Percentiles rank a stretch among this genome's conserved stretches.
These are phyloP conservation scores for Nakaseomyces kungkrabaensis DNA, from an alignment of 1,139 yeast species.

Conservation along the genomic window DNA sequence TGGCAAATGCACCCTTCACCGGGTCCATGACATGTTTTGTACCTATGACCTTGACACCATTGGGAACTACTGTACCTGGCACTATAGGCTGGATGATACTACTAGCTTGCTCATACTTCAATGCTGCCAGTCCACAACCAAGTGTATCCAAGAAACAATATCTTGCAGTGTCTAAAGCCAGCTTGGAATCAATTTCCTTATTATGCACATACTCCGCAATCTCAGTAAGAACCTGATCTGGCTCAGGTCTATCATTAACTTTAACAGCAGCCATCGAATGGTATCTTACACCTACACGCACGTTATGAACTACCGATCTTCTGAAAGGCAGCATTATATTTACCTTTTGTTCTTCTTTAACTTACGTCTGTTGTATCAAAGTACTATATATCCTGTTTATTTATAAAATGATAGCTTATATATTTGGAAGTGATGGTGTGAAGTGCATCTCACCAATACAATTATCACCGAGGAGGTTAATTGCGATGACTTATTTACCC, in stretches of 20 bases:
- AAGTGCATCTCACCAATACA: too few relatives aligned
- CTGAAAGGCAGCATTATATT: neutral
- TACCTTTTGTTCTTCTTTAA: neutral
- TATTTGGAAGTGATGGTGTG: too few relatives aligned
- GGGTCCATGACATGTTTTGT: conserved; percentile 44
- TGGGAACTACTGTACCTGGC: conserved; percentile 45
- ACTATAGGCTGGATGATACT: conserved; percentile 44
- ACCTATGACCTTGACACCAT: conserved; percentile 46
- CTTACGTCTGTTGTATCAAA: too few relatives aligned
- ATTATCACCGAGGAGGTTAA: too few relatives aligned
- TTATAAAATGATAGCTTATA: too few relatives aligned
- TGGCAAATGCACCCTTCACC: conserved; percentile 46
- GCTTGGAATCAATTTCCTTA: conserved; percentile 36
- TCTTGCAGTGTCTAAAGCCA: conserved; percentile 45
- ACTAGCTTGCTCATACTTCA: conserved; percentile 42
- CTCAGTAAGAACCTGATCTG: conserved; percentile 40
- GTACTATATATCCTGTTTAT: too few relatives aligned
- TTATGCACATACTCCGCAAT: conserved; percentile 44
- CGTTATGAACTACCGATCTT: neutral
- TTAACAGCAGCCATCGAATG: conserved; percentile 2
- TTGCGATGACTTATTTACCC: too few relatives aligned
- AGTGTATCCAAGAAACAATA: conserved; percentile 46
- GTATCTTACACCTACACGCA: neutral
- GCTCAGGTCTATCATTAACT: conserved; percentile 34
- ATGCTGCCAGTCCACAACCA: conserved; percentile 54